phyloP scores from a whole-genome alignment of 2,329 filamentous ascomycete species.

The Didymellaceae sp. region DNA sequence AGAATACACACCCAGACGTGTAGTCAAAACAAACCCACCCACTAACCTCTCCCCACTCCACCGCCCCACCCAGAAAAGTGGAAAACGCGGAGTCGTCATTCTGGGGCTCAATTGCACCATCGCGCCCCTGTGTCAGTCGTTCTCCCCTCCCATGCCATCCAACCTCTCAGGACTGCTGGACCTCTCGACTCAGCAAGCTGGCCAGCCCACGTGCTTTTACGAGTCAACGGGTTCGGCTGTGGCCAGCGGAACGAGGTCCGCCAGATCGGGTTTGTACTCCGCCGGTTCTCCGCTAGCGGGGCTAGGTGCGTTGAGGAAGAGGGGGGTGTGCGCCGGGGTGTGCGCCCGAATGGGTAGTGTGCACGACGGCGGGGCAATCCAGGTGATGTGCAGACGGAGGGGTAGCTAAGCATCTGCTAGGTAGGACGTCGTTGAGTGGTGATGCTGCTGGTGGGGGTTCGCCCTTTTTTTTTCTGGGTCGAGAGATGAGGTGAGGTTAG shows the following conservation, averaged over 20 bases:
- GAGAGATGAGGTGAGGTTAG: no score
- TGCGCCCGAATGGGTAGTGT: not conserved
- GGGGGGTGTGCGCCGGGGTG: not conserved
- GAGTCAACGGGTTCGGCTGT: not conserved
- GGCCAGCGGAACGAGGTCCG: not conserved
- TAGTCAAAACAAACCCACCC: not conserved
- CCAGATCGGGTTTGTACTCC: not conserved
- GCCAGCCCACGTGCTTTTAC: no score
- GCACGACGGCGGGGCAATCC: not conserved
- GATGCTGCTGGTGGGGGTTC: no score
- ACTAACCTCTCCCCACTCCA: not conserved
- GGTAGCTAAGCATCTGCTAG: not conserved
- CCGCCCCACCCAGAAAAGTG: not conserved
- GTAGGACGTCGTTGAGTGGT: conserved; percentile 7
- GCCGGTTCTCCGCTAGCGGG: conserved; percentile 5
- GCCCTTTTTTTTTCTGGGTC: no score
- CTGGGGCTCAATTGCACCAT: conserved; percentile 11
- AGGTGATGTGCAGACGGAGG: not conserved
- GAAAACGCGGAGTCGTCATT: conserved; percentile 14
- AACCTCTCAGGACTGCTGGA: not conserved
- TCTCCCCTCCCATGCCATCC: not conserved
- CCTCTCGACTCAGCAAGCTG: not conserved
- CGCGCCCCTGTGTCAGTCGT: not conserved
- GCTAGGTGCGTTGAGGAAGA: not conserved
- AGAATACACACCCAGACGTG: conserved; percentile 6